Evolutionary conservation across 768 basidiomycete species (phyloP).

Genomic region (Lentinula boryana): DNA sequence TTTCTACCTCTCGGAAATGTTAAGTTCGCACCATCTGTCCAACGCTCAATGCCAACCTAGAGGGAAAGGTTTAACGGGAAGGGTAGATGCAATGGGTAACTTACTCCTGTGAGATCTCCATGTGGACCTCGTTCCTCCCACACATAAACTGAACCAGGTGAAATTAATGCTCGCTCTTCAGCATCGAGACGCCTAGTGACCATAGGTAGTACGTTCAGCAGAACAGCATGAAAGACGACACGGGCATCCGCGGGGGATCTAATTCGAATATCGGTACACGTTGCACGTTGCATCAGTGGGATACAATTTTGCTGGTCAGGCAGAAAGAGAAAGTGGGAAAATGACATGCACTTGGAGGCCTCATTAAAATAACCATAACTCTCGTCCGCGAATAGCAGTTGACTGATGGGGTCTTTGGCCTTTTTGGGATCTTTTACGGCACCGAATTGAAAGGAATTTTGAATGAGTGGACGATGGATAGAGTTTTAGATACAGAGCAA

Average conservation of each 20-base stretch:
- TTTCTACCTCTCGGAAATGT: not conserved
- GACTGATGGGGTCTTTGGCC: not conserved
- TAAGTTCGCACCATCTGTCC: constrained; percentile 61
- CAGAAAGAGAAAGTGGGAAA: not conserved
- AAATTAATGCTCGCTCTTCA: constrained; percentile 65
- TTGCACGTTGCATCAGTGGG: constrained; percentile 42
- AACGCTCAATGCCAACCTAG: constrained; percentile 75
- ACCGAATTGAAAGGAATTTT: constrained; percentile 5
- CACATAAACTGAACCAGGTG: constrained; percentile 75
- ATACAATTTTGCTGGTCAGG: not conserved
- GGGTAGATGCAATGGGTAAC: constrained; percentile 14
- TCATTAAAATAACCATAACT: constrained; percentile 1
- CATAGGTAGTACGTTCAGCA: constrained; percentile 64
- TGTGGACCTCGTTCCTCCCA: constrained; percentile 63
- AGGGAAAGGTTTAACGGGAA: not conserved
- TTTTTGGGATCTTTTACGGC: constrained; percentile 3
- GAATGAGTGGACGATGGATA: not conserved
- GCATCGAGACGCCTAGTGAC: constrained; percentile 71
- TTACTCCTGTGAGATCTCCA: constrained; percentile 19
- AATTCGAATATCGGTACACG: constrained; percentile 44
- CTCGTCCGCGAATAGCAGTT: constrained; percentile 1
- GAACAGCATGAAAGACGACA: constrained; percentile 71
- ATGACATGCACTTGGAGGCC: not conserved
- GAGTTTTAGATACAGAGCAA: constrained; percentile 7
- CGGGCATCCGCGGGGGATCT: constrained; percentile 47